Evolutionary conservation across 495 filamentous ascomycete genomes (phyloP).

Genomic region (Chaetomium tenue): DNA sequence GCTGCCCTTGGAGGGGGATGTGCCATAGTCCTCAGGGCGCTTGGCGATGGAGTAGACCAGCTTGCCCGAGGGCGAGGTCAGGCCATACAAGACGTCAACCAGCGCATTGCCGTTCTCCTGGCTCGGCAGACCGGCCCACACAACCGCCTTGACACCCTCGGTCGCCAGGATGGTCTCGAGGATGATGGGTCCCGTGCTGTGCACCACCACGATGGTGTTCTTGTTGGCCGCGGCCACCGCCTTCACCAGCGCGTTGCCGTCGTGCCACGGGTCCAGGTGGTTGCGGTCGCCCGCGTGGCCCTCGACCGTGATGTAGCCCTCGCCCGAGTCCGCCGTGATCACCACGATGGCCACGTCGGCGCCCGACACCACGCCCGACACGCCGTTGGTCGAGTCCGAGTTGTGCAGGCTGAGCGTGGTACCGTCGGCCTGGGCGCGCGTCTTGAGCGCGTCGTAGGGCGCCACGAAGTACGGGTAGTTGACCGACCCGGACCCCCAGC

Average conservation of each 20-base stretch:
- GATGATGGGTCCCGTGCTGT: conserved; percentile 84
- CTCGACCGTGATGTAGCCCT: conserved; percentile 66
- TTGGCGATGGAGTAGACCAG: conserved; percentile 92
- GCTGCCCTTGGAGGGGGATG: conserved; percentile 49
- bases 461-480: conserved; percentile 58
- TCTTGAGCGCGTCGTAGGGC: conserved; percentile 55
- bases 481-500: conserved; percentile 60
- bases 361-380: conserved; percentile 48
- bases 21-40: conserved; percentile 73
- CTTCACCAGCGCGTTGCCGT: conserved; percentile 69
- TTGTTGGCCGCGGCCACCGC: conserved; percentile 61
- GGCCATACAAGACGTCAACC: conserved; percentile 82
- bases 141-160: conserved; percentile 71
- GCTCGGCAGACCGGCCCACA: conserved; percentile 87
- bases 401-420: conserved; percentile 49
- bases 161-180: conserved; percentile 79
- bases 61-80: conserved; percentile 75
- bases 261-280: conserved; percentile 70
- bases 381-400: conserved; percentile 52
- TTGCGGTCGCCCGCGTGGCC: conserved; percentile 58
- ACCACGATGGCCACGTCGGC: conserved; percentile 64
- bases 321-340: conserved; percentile 64
- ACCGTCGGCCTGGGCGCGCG: conserved; percentile 48
- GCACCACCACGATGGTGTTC: conserved; percentile 83
- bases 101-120: conserved; percentile 89